A percentile compares a stretch with the other conserved stretches of the same genome.
These are phyloP conservation scores for Apiospora rasikravindrae DNA, from an alignment of 2,329 filamentous ascomycete species.

Conservation along the genomic window DNA sequence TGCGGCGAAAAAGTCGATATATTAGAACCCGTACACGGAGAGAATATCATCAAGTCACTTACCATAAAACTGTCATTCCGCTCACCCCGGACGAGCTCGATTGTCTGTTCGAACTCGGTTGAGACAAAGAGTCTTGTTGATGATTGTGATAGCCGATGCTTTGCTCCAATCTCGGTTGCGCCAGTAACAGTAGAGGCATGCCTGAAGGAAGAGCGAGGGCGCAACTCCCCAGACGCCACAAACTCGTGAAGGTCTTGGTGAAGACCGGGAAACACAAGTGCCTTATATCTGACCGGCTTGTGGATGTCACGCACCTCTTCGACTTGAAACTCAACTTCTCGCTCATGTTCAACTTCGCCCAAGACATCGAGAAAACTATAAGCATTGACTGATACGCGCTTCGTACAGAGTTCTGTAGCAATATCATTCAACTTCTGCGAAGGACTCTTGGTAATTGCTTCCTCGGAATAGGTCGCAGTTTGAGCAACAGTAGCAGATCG, in stretches of 20 bases:
- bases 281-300: slow-evolving; percentile 45
- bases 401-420: slow-evolving; percentile 46
- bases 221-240: not conserved
- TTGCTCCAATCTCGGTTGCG: not conserved
- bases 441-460: not conserved
- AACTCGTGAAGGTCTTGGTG: not conserved
- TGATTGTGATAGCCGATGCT: not conserved
- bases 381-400: slow-evolving; percentile 26
- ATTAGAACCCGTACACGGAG: not conserved
- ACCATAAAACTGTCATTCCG: not conserved
- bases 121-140: not conserved
- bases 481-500: not conserved
- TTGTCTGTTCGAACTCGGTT: not conserved
- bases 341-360: slow-evolving; percentile 55
- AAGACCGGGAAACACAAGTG: slow-evolving; percentile 27
- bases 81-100: not conserved
- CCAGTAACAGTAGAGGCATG: not conserved
- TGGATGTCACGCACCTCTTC: slow-evolving; percentile 62
- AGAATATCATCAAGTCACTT: slow-evolving; percentile 3
- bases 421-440: slow-evolving; percentile 49
- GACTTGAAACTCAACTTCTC: slow-evolving; percentile 64
- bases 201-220: not conserved
- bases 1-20: slow-evolving; percentile 25
- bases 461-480: not conserved
- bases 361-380: not conserved